A percentile compares a stretch with the other conserved stretches of the same genome.
Evolutionary conservation across 1,284 basidiomycete species (phyloP).

Genomic region (Pseudozyma tsukubaensis): DNA sequence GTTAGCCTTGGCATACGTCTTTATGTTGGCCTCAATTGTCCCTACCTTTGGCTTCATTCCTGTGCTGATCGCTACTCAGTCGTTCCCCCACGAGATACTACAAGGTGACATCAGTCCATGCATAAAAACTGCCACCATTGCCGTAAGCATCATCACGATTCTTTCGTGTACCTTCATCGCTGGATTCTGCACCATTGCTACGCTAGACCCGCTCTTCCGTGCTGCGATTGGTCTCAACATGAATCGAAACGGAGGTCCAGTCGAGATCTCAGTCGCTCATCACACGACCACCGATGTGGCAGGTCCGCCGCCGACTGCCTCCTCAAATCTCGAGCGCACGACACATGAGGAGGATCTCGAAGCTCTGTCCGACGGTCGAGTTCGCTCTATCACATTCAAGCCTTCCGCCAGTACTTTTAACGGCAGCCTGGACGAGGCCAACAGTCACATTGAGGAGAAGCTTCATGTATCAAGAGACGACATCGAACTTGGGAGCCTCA

Average conservation of each 20-base stretch:
- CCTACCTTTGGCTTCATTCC: constrained; percentile 19
- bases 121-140: not conserved
- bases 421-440: no score
- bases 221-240: constrained; percentile 33
- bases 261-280: no score
- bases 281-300: no score
- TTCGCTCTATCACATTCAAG: no score
- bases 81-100: not conserved
- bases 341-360: no score
- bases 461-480: no score
- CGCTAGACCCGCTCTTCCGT: constrained; percentile 31
- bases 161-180: constrained; percentile 17
- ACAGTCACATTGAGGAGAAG: no score
- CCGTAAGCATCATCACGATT: constrained; percentile 8
- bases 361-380: no score
- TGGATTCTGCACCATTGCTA: constrained; percentile 16
- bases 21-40: not conserved
- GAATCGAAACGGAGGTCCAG: not conserved
- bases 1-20: constrained; percentile 9
- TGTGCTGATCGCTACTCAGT: constrained; percentile 7
- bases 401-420: no score
- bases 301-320: no score
- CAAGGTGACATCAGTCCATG: constrained; percentile 1
- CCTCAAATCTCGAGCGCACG: no score
- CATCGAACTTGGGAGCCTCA: no score